These are phyloP conservation scores for Taiwanofungus camphoratus DNA, from an alignment of 1,284 basidiomycete genomes.

Conservation along the genomic window DNA sequence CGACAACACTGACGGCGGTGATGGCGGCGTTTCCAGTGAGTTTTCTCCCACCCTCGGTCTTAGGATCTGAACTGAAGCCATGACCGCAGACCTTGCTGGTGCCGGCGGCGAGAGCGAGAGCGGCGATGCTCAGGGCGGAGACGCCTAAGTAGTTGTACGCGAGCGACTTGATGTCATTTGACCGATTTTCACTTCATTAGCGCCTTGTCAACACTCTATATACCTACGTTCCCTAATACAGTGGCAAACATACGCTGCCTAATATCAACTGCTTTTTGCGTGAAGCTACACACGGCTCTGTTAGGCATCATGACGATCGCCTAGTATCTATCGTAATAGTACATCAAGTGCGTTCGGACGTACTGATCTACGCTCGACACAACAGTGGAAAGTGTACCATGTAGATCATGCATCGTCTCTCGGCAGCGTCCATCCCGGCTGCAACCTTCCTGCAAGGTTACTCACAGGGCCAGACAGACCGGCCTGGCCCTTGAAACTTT, in stretches of 20 bases:
- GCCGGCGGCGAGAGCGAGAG: slow-evolving; percentile 23
- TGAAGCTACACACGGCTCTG: too few species aligned
- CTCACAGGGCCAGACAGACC: slow-evolving; percentile 87
- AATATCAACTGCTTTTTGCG: too few species aligned
- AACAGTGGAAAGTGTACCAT: too few species aligned
- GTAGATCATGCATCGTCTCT: slow-evolving; percentile 42
- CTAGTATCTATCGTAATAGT: too few species aligned
- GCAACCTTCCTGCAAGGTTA: slow-evolving; percentile 78
- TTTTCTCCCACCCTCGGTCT: not conserved
- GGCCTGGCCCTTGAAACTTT: slow-evolving; percentile 87
- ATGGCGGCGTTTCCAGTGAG: slow-evolving; percentile 17
- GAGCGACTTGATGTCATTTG: slow-evolving; percentile 9
- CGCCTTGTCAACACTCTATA: slow-evolving; percentile 18
- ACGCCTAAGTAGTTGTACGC: slow-evolving; percentile 13
- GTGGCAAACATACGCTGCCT: too few species aligned
- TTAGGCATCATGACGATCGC: too few species aligned
- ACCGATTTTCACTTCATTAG: slow-evolving; percentile 13
- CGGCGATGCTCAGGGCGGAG: slow-evolving; percentile 22
- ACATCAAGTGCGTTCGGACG: too few species aligned
- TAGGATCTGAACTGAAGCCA: not conserved
- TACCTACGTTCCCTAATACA: slow-evolving; percentile 18
- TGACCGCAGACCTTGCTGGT: slow-evolving; percentile 16
- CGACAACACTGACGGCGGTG: slow-evolving; percentile 8
- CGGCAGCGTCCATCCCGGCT: slow-evolving; percentile 67
- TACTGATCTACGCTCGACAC: too few species aligned